Conservation (phyloP, 2,329 filamentous ascomycete species). For the Talaromyces sp. region DNA sequence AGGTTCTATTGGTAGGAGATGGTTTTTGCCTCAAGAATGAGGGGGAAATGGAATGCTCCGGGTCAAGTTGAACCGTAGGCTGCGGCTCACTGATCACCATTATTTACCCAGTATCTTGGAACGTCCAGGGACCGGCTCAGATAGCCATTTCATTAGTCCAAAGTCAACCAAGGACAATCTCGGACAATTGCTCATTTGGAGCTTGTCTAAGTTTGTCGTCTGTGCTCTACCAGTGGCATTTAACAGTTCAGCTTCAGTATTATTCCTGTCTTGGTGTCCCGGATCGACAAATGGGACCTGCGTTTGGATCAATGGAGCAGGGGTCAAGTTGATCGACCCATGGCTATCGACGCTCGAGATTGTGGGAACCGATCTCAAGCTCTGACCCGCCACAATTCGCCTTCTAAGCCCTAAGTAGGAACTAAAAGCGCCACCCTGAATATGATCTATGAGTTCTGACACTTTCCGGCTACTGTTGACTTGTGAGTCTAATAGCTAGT, state of each 20-base stretch:
- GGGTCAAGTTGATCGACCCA: conserved; percentile 24
- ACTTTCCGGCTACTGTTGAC: background rate
- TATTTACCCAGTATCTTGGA: conserved; percentile 13
- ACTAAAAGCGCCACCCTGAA: conserved; percentile 17
- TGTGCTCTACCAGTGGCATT: conserved; percentile 14
- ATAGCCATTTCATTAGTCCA: background rate
- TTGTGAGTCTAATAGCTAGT: background rate
- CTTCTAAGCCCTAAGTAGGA: conserved; percentile 20
- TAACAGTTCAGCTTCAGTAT: background rate
- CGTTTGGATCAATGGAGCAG: conserved; percentile 19
- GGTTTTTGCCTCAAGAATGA: conserved; percentile 18
- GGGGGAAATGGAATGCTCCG: conserved; percentile 19
- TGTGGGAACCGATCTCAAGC: conserved; percentile 19
- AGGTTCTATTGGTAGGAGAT: conserved; percentile 11
- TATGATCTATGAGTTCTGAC: conserved; percentile 14
- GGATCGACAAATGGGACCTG: conserved; percentile 21
- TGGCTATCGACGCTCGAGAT: conserved; percentile 19
- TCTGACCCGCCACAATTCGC: conserved; percentile 17
- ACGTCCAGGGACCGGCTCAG: background rate
- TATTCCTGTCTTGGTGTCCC: conserved; percentile 7
- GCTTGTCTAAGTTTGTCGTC: conserved; percentile 11
- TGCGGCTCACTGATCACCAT: conserved; percentile 17
- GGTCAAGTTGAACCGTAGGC: conserved; percentile 4
- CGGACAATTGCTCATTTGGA: conserved; percentile 13
- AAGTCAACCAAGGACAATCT: conserved; percentile 16